Evolutionary conservation across 2,329 filamentous ascomycete genomes (phyloP).

Genomic region (Colletotrichum nymphaeae): DNA sequence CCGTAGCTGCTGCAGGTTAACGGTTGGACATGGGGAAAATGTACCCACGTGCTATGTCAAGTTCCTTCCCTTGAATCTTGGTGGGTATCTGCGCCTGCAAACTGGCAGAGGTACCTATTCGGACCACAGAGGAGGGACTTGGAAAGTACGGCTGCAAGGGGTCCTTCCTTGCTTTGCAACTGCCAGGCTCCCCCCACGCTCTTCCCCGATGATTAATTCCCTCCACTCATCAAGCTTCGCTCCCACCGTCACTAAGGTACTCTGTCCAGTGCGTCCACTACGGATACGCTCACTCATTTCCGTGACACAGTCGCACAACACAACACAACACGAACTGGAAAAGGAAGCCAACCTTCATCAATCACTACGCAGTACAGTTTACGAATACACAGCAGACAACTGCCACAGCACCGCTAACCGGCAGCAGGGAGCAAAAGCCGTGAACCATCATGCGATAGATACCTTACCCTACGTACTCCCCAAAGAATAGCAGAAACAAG

Average conservation of each 20-base stretch:
- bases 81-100: neutral
- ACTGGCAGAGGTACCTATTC: neutral
- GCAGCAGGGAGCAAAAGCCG: neutral
- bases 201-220: constrained; percentile 11
- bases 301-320: constrained; percentile 4
- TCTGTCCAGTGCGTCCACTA: no score
- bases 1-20: neutral
- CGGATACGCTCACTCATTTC: constrained; percentile 14
- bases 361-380: no score
- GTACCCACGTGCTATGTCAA: neutral
- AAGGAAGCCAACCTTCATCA: no score
- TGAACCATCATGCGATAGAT: neutral
- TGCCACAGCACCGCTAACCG: neutral
- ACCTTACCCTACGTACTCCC: no score
- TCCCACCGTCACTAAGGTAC: neutral
- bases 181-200: constrained; percentile 32
- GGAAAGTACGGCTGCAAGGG: constrained; percentile 6
- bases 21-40: neutral
- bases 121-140: neutral
- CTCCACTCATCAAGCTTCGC: constrained; percentile 32
- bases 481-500: neutral
- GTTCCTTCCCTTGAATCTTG: neutral
- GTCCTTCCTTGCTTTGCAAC: constrained; percentile 8
- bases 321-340: neutral
- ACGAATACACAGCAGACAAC: neutral